Base-by-base conservation (phyloP, 2,329 filamentous ascomycete species). In the Plenodomus lindquistii region DNA sequence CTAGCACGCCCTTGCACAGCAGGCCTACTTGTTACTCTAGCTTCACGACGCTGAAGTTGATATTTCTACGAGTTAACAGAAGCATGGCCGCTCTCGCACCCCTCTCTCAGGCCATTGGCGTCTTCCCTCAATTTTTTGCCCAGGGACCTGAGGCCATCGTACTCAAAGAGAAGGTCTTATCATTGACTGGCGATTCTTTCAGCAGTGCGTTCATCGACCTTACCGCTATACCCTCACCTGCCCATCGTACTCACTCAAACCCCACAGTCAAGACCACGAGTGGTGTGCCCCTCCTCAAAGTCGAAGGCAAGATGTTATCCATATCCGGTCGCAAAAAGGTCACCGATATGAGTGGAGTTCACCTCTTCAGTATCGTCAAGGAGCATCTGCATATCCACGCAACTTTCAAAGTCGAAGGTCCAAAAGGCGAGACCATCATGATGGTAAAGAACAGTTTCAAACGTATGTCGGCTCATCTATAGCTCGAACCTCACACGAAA, bases 171-270 rank as follows among this genome's bases (percentile, higher is more conserved):
- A 84, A 83, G 58, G 75, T 86, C 16, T 66, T 85, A 48, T 86
- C 84, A 2, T 71, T 86, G 8, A 79, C 79, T 1, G 83, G 84
- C 48, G 84, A 88, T 71, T 82, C 78, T 67, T 88, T 87, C 71
- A 80, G 82, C 54, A 81, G 35, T 37, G 4, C 16, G 35, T 37
- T 17, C 11, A 8, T 13, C 27, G 11, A 4, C 27, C 27, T 15
- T 15, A 4, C 27, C 27, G 9, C 4, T 7, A 31, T 31, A 31
- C 11, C 27, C 18, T 31, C 8, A 9, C 18, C 3, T 15, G 9
- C 16, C 35, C 35, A 37, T 13, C 18, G 9, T 3, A 18, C 9
- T 3, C 8, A 18, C 8, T 4, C 13, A 18, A 37, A 37, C 4
- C 18, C 8, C 18, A 8, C 13, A 37, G 35, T 88, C 67, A 80